Percentiles rank a stretch among this genome's conserved stretches.
Evolutionary conservation across 2,329 filamentous ascomycete genomes (phyloP).

Genomic region (Exophiala sp.): DNA sequence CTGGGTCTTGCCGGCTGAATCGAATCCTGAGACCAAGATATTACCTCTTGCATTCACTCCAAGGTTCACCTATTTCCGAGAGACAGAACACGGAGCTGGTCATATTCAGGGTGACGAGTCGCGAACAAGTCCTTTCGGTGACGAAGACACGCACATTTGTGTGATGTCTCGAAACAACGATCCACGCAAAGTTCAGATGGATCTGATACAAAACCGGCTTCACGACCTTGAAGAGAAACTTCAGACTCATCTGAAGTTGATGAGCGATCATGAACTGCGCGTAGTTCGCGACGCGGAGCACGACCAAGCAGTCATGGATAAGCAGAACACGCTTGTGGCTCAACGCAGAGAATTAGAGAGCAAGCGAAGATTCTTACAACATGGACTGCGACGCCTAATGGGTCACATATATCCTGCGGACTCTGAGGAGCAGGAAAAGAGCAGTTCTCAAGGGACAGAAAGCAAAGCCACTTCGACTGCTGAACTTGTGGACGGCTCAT

Average conservation of each 20-base stretch:
- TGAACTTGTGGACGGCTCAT: slow-evolving; percentile 41
- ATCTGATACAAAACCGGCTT: slow-evolving; percentile 77
- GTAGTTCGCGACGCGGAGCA: slow-evolving; percentile 54
- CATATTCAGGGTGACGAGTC: slow-evolving; percentile 75
- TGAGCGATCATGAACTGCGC: slow-evolving; percentile 71
- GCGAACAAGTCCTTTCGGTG: slow-evolving; percentile 82
- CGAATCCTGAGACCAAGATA: slow-evolving; percentile 90
- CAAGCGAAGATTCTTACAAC: slow-evolving; percentile 58
- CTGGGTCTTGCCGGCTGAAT: slow-evolving; percentile 87
- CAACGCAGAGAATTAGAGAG: slow-evolving; percentile 56
- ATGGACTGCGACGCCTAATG: slow-evolving; percentile 57
- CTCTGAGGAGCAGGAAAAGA: slow-evolving; percentile 21
- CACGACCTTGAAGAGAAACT: slow-evolving; percentile 76
- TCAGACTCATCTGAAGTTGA: slow-evolving; percentile 65
- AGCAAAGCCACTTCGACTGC: slow-evolving; percentile 24
- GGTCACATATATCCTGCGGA: slow-evolving; percentile 50
- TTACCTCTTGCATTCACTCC: slow-evolving; percentile 87
- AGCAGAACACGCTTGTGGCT: slow-evolving; percentile 51
- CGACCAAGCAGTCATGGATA: slow-evolving; percentile 39
- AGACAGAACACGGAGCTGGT: slow-evolving; percentile 82
- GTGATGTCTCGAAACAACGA: slow-evolving; percentile 91
- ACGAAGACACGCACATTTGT: slow-evolving; percentile 90
- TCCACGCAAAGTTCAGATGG: slow-evolving; percentile 80
- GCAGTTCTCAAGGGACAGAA: slow-evolving; percentile 23
- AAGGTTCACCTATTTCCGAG: slow-evolving; percentile 94